Conservation (phyloP, 2,329 filamentous ascomycete genomes). For the Drechslera avenae region DNA sequence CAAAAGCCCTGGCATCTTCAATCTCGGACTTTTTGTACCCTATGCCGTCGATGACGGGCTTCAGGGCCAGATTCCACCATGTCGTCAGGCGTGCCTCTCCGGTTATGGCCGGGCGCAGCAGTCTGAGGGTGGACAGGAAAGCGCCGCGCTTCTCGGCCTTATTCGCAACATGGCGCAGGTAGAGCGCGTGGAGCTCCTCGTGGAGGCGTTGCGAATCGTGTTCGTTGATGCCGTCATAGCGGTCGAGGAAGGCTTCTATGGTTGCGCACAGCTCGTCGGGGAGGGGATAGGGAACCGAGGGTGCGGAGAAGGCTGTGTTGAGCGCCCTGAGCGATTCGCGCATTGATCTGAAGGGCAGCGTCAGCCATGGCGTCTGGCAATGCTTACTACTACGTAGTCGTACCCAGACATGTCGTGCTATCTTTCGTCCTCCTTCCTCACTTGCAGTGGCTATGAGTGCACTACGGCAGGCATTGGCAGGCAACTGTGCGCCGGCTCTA, state of each 20-base stretch:
- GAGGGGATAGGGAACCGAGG: constrained; percentile 59
- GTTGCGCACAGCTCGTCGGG: constrained; percentile 67
- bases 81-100: constrained; percentile 66
- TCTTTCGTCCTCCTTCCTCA: not conserved
- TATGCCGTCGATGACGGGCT: constrained; percentile 62
- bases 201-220: constrained; percentile 71
- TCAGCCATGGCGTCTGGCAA: constrained; percentile 12
- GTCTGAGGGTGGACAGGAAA: constrained; percentile 72
- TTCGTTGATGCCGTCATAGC: constrained; percentile 71
- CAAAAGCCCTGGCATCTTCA: constrained; percentile 66
- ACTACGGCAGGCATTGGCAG: constrained; percentile 19
- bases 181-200: constrained; percentile 72
- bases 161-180: constrained; percentile 66
- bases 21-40: constrained; percentile 67
- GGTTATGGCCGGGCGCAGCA: constrained; percentile 67
- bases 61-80: constrained; percentile 72
- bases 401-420: constrained; percentile 32
- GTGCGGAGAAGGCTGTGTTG: constrained; percentile 50
- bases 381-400: not conserved
- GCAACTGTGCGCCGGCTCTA: not conserved
- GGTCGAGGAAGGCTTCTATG: constrained; percentile 70
- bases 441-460: constrained; percentile 6
- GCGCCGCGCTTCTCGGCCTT: constrained; percentile 63
- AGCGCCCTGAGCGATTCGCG: constrained; percentile 57
- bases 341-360: constrained; percentile 51